Conservation (phyloP, 2,329 filamentous ascomycete species). For the Venturia nashicola region DNA sequence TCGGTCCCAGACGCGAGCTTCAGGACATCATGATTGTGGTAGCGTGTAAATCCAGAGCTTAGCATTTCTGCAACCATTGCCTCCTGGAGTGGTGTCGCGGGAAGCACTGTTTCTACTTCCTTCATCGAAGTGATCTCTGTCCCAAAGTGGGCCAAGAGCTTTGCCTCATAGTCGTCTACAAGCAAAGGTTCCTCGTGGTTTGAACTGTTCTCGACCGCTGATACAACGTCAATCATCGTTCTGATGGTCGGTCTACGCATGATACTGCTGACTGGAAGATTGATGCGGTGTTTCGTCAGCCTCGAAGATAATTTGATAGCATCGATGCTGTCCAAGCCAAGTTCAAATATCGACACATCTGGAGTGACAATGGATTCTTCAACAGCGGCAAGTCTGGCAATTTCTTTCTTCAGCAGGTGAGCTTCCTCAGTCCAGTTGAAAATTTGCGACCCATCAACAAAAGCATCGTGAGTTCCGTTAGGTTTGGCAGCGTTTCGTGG, state of each 20-base stretch:
- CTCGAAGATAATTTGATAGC: slow-evolving; percentile 70
- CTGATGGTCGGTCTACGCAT: slow-evolving; percentile 59
- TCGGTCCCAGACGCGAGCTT: slow-evolving; percentile 46
- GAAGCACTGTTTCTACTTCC: background rate
- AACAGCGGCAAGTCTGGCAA: slow-evolving; percentile 50
- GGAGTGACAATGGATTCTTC: slow-evolving; percentile 40
- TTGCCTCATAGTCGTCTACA: background rate
- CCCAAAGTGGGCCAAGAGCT: background rate
- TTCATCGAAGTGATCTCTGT: background rate
- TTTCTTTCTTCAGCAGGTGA: slow-evolving; percentile 42
- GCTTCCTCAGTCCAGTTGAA: slow-evolving; percentile 51
- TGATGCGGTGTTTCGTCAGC: slow-evolving; percentile 48
- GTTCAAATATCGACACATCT: slow-evolving; percentile 57
- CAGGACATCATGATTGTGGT: slow-evolving; percentile 77
- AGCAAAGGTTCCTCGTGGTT: background rate
- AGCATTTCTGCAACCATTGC: slow-evolving; percentile 76
- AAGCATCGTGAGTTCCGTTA: background rate
- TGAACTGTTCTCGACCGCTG: no score
- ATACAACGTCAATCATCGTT: slow-evolving; percentile 33
- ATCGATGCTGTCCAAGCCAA: slow-evolving; percentile 88
- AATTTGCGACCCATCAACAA: slow-evolving; percentile 5
- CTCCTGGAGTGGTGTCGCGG: slow-evolving; percentile 75
- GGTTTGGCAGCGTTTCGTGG: background rate
- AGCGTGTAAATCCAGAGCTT: slow-evolving; percentile 57
- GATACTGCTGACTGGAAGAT: slow-evolving; percentile 60